Evolutionary conservation across 2,329 filamentous ascomycete genomes (phyloP).

Genomic region (Microcera coccophila): DNA sequence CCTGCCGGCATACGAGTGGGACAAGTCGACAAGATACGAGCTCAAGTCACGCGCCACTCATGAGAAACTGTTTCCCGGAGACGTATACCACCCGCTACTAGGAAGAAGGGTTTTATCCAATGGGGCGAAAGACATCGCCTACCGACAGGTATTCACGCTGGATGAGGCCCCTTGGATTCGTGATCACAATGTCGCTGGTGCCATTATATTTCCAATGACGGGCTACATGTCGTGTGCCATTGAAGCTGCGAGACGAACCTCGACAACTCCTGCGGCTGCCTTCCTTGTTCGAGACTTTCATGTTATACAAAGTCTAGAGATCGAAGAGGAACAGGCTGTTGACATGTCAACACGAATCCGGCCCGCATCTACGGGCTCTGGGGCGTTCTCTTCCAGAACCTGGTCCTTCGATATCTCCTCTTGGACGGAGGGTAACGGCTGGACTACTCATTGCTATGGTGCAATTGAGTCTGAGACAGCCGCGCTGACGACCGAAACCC

Average conservation of each 20-base stretch:
- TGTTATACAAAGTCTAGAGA: constrained; percentile 19
- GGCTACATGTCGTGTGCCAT: constrained; percentile 9
- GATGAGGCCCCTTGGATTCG: constrained; percentile 42
- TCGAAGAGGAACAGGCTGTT: constrained; percentile 25
- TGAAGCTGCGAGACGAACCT: constrained; percentile 7
- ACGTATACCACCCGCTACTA: constrained; percentile 33
- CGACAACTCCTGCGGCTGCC: background rate
- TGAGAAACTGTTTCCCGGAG: constrained; percentile 32
- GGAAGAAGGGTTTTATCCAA: constrained; percentile 12
- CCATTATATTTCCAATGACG: constrained; percentile 21
- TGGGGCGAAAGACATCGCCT: constrained; percentile 26
- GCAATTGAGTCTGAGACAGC: constrained; percentile 15
- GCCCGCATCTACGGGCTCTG: constrained; percentile 15
- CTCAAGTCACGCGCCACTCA: constrained; percentile 40
- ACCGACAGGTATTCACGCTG: constrained; percentile 35
- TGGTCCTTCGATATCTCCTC: constrained; percentile 21
- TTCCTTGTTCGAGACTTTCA: constrained; percentile 18
- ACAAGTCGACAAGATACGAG: constrained; percentile 32
- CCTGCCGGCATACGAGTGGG: constrained; percentile 20
- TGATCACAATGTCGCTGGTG: constrained; percentile 37
- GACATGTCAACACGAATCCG: constrained; percentile 26
- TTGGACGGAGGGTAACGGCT: constrained; percentile 20
- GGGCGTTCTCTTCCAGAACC: constrained; percentile 14
- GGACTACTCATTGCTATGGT: constrained; percentile 23
- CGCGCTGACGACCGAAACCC: constrained; percentile 16